Evolutionary conservation across 805 yeast genomes (phyloP), one percentile per base, ranked within the genome.

Genomic region (Ogataea thermomethanolica): DNA sequence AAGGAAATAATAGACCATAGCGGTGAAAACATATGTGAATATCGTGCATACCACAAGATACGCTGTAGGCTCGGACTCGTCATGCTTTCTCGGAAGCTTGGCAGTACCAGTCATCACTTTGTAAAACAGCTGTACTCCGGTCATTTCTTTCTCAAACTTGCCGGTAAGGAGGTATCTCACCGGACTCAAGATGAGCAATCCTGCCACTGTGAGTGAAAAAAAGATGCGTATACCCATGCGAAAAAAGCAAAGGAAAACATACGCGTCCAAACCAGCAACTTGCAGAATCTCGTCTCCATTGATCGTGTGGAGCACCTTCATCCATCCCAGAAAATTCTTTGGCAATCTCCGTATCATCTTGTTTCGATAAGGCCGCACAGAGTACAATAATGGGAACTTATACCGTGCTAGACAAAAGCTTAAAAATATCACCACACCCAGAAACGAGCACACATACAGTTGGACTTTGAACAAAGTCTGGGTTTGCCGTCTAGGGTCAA

Each of bases 391-490:
- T 8, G 83, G 83, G 66, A 80, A 74, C 44, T 67, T 65, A 48
- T 70, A 70, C 36, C 84, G 58, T 23, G 73, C 58, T 24, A 73
- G 46, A 47, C 83, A 78, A 53, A 78, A 78, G 15, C 70, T 49
- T 9, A 69, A 35, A 43, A 78, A 74, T 20, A 76, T 66, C 8
- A 66, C 44, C 7, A 64, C 25, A 0, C 83, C 83, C n/a, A 71
- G 54, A 33, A 66, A 53, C 2, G 70, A 52, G 44, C 81, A 76
- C 28, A 78, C 62, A 42, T 65, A 62, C 35, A 78, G 58, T 53
- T 78, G 84, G 10, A 78, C 74, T 34, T 67, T 69, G 58, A 78
- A 78, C 36, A 78, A 78, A n/a, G 79, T 67, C 55, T 75, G 81
- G 29, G 74, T 66, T 28, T 63, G 66, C 7, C 53, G 50, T 21